Evolutionary conservation across 2,329 filamentous ascomycete species (phyloP).

Genomic region (Botrytis paeoniae): DNA sequence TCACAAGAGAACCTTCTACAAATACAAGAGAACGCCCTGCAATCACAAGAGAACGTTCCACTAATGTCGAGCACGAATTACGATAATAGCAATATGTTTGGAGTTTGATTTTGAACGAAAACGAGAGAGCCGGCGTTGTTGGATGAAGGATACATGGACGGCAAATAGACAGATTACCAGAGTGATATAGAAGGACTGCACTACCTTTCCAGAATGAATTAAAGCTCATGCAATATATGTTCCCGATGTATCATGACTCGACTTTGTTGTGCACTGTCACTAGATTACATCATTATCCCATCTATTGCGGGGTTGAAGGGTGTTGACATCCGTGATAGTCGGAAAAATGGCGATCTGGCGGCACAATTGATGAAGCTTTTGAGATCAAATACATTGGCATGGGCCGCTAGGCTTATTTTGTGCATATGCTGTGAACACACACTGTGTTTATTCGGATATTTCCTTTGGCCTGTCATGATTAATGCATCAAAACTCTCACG

Average conservation of each 20-base stretch:
- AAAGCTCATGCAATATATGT: neutral
- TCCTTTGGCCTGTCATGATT: neutral
- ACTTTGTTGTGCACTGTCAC: neutral
- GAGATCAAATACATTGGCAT: neutral
- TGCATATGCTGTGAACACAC: neutral
- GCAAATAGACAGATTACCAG: slow-evolving; percentile 3
- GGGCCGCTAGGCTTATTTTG: neutral
- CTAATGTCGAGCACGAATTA: slow-evolving; percentile 8
- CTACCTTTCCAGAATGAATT: neutral
- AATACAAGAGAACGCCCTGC: neutral
- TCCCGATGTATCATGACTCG: neutral
- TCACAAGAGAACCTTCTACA: neutral
- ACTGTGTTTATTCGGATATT: neutral
- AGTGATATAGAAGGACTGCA: neutral
- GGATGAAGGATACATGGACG: neutral
- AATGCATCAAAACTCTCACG: neutral
- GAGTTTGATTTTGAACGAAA: neutral
- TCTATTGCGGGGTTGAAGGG: neutral
- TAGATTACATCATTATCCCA: neutral
- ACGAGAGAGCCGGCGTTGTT: neutral
- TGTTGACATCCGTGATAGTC: neutral
- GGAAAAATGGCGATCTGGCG: neutral
- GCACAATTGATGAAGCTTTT: neutral
- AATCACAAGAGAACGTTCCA: neutral
- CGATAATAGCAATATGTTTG: neutral